phyloP scores from a whole-genome alignment of 495 filamentous ascomycete genomes.

The Neurospora pannonica region DNA sequence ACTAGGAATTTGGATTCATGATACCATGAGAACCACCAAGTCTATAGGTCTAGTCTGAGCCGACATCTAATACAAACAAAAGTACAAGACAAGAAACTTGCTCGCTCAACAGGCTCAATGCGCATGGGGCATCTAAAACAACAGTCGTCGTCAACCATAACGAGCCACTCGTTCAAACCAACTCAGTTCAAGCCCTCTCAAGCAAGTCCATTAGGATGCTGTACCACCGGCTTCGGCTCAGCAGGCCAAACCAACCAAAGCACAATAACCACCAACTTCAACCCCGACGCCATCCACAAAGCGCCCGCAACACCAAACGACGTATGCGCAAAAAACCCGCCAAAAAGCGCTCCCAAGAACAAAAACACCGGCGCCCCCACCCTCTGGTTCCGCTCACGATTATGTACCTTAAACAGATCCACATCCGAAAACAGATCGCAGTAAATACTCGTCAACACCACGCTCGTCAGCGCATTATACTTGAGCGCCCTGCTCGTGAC shows the following conservation, averaged over 20 bases:
- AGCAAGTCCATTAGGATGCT: background rate
- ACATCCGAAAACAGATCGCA: conserved; percentile 60
- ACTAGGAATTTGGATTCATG: background rate
- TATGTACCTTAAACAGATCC: conserved; percentile 39
- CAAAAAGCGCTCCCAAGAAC: conserved; percentile 50
- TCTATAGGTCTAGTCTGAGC: background rate
- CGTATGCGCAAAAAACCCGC: conserved; percentile 50
- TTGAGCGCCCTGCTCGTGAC: conserved; percentile 57
- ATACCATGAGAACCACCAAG: background rate
- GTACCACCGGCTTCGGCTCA: background rate
- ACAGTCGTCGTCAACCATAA: background rate
- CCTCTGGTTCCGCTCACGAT: conserved; percentile 51
- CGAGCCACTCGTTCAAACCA: background rate
- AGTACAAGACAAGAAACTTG: background rate
- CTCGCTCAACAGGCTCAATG: background rate
- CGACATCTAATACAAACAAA: background rate
- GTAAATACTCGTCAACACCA: conserved; percentile 63
- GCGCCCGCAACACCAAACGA: conserved; percentile 48
- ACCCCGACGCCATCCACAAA: conserved; percentile 49
- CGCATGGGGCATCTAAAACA: background rate
- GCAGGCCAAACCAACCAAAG: conserved; percentile 51
- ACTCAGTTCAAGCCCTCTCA: background rate
- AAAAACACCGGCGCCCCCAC: conserved; percentile 47
- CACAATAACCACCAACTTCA: conserved; percentile 44
- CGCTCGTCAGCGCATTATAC: conserved; percentile 53